Conservation (phyloP, 2,329 filamentous ascomycete species). For the Xylariaceae sp. region DNA sequence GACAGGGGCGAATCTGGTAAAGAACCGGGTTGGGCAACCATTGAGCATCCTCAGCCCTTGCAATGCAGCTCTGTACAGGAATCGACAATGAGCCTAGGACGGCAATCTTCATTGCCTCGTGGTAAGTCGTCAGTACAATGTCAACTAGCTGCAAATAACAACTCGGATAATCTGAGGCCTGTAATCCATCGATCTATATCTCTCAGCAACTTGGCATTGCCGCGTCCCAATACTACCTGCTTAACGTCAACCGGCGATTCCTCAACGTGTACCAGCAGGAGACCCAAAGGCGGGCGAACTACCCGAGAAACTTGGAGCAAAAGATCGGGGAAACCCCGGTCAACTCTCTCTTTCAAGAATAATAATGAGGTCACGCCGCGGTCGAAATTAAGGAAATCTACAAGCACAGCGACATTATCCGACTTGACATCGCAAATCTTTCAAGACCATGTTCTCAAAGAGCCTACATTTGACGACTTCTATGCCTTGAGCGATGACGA, state of each 20-base stretch:
- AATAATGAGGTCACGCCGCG: slow-evolving; percentile 13
- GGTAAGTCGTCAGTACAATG: slow-evolving; percentile 17
- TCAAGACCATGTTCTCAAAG: slow-evolving; percentile 41
- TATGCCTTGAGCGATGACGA: slow-evolving; percentile 54
- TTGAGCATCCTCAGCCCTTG: slow-evolving; percentile 3
- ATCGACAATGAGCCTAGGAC: slow-evolving; percentile 18
- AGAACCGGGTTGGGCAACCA: slow-evolving; percentile 1
- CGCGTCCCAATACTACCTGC: slow-evolving; percentile 14
- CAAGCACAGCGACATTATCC: slow-evolving; percentile 30
- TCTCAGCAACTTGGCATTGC: slow-evolving; percentile 15
- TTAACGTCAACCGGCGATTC: slow-evolving; percentile 9
- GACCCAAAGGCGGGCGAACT: slow-evolving; percentile 1
- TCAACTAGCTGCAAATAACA: slow-evolving; percentile 22
- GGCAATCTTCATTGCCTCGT: slow-evolving; percentile 10
- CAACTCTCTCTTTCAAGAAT: not conserved
- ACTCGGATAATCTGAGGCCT: slow-evolving; percentile 14
- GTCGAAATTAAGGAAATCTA: slow-evolving; percentile 26
- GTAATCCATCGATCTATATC: slow-evolving; percentile 19
- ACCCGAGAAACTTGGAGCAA: slow-evolving; percentile 29
- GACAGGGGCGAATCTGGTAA: slow-evolving; percentile 1
- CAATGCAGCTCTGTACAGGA: slow-evolving; percentile 11
- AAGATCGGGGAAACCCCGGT: slow-evolving; percentile 22
- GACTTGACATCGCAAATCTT: slow-evolving; percentile 20
- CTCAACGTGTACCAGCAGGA: not conserved
- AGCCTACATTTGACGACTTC: slow-evolving; percentile 53